Conservation (phyloP, 208 protist genomes). For the Herpetomonas muscarum region DNA sequence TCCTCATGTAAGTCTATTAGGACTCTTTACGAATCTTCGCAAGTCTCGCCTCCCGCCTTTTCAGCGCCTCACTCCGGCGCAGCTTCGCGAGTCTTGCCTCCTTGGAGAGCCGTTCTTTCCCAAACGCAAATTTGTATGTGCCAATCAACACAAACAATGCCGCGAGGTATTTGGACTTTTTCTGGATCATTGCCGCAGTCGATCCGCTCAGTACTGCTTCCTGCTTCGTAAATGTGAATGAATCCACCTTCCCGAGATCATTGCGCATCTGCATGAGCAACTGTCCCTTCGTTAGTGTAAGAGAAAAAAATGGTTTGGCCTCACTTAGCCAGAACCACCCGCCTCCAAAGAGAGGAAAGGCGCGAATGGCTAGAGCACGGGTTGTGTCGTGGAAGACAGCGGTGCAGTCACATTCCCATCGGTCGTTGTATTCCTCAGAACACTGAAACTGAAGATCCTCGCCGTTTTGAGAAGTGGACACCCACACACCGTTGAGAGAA, state of each 20-base stretch:
- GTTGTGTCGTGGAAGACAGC: background rate
- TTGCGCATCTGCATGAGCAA: background rate
- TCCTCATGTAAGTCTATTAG: background rate
- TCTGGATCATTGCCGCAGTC: conserved; percentile 7
- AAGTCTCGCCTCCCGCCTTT: background rate
- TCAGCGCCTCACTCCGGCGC: background rate
- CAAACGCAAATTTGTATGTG: conserved; percentile 43
- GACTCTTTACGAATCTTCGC: background rate
- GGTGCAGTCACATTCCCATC: background rate
- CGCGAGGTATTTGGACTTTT: conserved; percentile 41
- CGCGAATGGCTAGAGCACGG: background rate
- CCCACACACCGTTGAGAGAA: conserved; percentile 23
- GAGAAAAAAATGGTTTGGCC: background rate
- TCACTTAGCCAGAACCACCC: conserved; percentile 1
- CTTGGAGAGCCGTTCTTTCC: background rate
- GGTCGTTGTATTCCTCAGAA: background rate
- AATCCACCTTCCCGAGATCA: background rate
- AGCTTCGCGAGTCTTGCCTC: conserved; percentile 4
- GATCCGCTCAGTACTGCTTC: background rate
- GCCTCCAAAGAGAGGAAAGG: background rate
- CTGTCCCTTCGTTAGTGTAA: background rate
- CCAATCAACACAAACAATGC: conserved; percentile 44
- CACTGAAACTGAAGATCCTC: background rate
- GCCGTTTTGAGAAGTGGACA: conserved; percentile 6
- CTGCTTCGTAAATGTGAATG: background rate